A percentile compares a stretch with the other conserved stretches of the same genome.
Conservation (phyloP, 176 grass and related monocot genomes). For the Themeda triandra region DNA sequence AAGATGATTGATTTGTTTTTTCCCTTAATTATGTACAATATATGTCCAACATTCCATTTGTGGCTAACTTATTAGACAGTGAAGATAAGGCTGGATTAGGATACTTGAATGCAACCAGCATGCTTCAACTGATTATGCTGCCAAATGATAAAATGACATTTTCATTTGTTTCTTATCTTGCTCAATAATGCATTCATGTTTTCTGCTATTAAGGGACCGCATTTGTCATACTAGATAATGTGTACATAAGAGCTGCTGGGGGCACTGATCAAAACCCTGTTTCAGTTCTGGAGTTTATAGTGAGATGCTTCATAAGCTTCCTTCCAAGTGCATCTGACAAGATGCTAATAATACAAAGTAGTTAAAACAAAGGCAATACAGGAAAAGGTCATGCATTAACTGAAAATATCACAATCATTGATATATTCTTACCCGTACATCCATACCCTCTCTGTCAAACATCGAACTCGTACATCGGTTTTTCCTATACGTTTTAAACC, state of each 20-base stretch:
- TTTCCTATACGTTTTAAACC: too few species aligned
- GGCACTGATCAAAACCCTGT: background rate
- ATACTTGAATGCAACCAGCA: background rate
- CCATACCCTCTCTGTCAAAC: too few species aligned
- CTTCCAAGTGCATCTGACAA: constrained; percentile 18
- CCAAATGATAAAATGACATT: background rate
- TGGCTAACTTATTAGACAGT: background rate
- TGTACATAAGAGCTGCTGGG: background rate
- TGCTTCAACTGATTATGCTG: background rate
- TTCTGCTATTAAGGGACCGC: background rate
- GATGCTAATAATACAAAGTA: constrained; percentile 16
- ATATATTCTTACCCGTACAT: background rate
- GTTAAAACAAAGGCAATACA: constrained; percentile 16
- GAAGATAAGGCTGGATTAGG: background rate
- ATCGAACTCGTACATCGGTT: too few species aligned
- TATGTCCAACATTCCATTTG: background rate
- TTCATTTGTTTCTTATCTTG: background rate
- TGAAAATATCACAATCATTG: background rate
- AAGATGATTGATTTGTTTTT: background rate
- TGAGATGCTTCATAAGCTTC: background rate
- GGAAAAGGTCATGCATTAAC: background rate
- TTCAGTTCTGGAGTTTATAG: background rate
- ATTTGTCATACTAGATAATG: background rate
- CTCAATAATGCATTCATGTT: background rate
- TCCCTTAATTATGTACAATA: background rate